Percentiles rank a stretch among this genome's conserved stretches.
phyloP scores from a whole-genome alignment of 345 rosid genomes.

The Aquilaria sinensis region DNA sequence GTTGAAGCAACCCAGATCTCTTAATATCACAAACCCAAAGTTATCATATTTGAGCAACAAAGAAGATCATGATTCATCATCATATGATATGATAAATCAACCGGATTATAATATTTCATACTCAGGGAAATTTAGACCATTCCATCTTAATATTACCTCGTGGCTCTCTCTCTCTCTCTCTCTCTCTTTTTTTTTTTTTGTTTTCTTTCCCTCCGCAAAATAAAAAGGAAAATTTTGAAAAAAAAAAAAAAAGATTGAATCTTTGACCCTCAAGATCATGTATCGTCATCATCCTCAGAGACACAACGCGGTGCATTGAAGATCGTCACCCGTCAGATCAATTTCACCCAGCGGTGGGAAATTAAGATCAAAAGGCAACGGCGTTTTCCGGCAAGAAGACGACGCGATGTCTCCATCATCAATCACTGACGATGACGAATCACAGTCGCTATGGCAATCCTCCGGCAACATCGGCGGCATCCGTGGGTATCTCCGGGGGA shows the following conservation, averaged over 20 bases:
- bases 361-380: constrained; percentile 73
- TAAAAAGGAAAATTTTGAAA: constrained; percentile 4
- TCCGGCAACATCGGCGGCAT: constrained; percentile 60
- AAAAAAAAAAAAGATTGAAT: constrained; percentile 12
- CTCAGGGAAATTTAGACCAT: constrained; percentile 15
- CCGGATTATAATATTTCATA: constrained; percentile 9
- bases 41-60: constrained; percentile 11
- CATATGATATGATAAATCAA: constrained; percentile 7
- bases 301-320: constrained; percentile 75
- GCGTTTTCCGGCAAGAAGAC: constrained; percentile 36
- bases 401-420: constrained; percentile 30
- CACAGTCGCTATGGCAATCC: constrained; percentile 83
- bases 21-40: constrained; percentile 17
- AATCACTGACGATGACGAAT: constrained; percentile 74
- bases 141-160: constrained; percentile 23
- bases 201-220: constrained; percentile 19
- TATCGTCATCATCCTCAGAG: constrained; percentile 39
- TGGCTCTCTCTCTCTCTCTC: neutral
- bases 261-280: constrained; percentile 3
- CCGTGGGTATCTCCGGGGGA: constrained; percentile 32
- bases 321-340: constrained; percentile 56
- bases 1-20: constrained; percentile 10
- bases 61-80: neutral
- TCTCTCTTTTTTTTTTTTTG: neutral
- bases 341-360: constrained; percentile 64